Evolutionary conservation across 169 alveolate genomes (phyloP).

Genomic region (Cryptosporidium sp.): DNA sequence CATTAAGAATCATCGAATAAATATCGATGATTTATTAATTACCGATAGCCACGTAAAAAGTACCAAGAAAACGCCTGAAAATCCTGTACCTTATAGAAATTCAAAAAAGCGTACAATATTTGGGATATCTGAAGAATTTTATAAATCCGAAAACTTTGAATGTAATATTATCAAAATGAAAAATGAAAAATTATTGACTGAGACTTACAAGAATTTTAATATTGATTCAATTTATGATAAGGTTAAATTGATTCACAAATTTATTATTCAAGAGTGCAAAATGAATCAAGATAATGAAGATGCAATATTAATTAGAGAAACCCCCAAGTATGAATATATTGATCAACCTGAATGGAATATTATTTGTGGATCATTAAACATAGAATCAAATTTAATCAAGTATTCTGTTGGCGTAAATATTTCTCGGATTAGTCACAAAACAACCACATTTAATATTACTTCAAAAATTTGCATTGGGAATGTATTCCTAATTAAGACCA

Average conservation of each 20-base stretch:
- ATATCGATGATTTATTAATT: conserved; percentile 39
- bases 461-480: conserved; percentile 29
- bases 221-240: conserved; percentile 30
- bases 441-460: conserved; percentile 14
- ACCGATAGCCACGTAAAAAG: neutral
- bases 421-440: conserved; percentile 1
- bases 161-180: neutral
- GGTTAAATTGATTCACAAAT: conserved; percentile 27
- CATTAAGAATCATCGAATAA: conserved; percentile 9
- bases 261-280: conserved; percentile 13
- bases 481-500: neutral
- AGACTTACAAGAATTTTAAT: neutral
- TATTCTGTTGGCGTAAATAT: conserved; percentile 17
- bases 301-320: conserved; percentile 1
- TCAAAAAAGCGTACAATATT: neutral
- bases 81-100: neutral
- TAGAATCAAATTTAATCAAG: conserved; percentile 4
- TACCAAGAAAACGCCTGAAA: neutral
- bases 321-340: conserved; percentile 35
- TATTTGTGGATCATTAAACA: conserved; percentile 1
- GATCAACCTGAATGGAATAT: conserved; percentile 47
- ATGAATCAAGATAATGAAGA: neutral
- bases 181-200: neutral
- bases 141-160: neutral
- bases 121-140: neutral